phyloP scores from a whole-genome alignment of 441 rosid genomes.

The Gossypium laxum region DNA sequence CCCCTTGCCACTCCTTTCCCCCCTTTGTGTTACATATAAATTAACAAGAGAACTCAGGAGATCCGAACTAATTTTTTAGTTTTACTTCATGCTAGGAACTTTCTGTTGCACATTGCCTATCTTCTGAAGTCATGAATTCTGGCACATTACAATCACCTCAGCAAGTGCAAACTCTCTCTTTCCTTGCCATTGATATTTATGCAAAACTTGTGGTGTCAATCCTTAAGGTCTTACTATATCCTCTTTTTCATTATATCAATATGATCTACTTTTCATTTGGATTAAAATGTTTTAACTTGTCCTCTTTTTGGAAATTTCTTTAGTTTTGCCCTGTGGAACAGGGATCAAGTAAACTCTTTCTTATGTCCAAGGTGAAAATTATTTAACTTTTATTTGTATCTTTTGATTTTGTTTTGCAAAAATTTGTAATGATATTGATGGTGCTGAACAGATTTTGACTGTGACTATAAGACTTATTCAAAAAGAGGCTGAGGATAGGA shows the following conservation, averaged over 20 bases:
- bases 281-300: slow-evolving; percentile 13
- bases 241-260: background rate
- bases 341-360: slow-evolving; percentile 56
- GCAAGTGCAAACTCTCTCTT: slow-evolving; percentile 64
- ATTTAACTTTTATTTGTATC: background rate
- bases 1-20: background rate
- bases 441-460: slow-evolving; percentile 51
- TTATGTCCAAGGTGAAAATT: slow-evolving; percentile 56
- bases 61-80: slow-evolving; percentile 9
- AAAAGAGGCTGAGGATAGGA: slow-evolving; percentile 83
- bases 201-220: slow-evolving; percentile 71
- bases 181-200: slow-evolving; percentile 78
- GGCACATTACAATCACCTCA: slow-evolving; percentile 53
- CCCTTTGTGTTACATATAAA: background rate
- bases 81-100: slow-evolving; percentile 44
- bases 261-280: slow-evolving; percentile 1
- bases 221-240: slow-evolving; percentile 45
- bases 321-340: slow-evolving; percentile 60
- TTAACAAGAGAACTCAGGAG: slow-evolving; percentile 1
- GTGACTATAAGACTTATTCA: slow-evolving; percentile 70
- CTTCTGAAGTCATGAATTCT: slow-evolving; percentile 60
- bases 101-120: slow-evolving; percentile 76
- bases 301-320: background rate
- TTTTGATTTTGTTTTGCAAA: background rate
- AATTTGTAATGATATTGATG: slow-evolving; percentile 13